A percentile compares a stretch with the other conserved stretches of the same genome.
Evolutionary conservation across 73 alveolate genomes (phyloP).

Genomic region (Paramecium primaurelia): DNA sequence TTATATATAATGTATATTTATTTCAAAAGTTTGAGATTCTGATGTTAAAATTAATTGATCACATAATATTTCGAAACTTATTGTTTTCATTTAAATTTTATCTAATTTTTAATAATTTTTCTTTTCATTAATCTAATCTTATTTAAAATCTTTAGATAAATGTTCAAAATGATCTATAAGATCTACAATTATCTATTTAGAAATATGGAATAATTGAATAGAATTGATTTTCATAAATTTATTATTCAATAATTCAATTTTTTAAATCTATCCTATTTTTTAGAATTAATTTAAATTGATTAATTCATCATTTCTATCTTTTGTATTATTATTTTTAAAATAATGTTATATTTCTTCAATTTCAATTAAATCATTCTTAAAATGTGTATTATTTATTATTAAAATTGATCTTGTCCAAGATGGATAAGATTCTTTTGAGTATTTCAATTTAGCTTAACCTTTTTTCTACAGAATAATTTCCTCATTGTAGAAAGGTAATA

Average conservation of each 20-base stretch:
- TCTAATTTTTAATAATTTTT: neutral
- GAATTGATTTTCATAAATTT: neutral
- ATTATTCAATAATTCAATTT: neutral
- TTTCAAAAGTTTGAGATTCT: neutral
- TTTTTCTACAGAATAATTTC: neutral
- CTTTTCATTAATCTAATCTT: neutral
- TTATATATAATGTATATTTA: neutral
- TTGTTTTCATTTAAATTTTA: neutral
- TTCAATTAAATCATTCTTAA: neutral
- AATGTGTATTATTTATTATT: neutral
- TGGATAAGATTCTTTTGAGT: neutral
- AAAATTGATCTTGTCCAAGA: slow-evolving; percentile 21
- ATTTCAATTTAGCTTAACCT: neutral
- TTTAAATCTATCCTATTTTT: neutral
- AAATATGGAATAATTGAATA: neutral
- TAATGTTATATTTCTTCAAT: neutral
- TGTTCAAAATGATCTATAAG: neutral
- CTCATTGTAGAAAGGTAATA: neutral
- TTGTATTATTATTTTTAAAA: neutral
- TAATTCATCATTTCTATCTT: neutral
- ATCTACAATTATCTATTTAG: neutral
- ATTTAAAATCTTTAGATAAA: neutral
- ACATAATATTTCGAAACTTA: neutral
- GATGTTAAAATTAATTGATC: neutral
- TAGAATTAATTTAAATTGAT: neutral